A percentile compares a stretch with the other conserved stretches of the same genome.
These are phyloP conservation scores for Helicocarpus griseus DNA, from an alignment of 2,329 filamentous ascomycete genomes.

Conservation along the genomic window DNA sequence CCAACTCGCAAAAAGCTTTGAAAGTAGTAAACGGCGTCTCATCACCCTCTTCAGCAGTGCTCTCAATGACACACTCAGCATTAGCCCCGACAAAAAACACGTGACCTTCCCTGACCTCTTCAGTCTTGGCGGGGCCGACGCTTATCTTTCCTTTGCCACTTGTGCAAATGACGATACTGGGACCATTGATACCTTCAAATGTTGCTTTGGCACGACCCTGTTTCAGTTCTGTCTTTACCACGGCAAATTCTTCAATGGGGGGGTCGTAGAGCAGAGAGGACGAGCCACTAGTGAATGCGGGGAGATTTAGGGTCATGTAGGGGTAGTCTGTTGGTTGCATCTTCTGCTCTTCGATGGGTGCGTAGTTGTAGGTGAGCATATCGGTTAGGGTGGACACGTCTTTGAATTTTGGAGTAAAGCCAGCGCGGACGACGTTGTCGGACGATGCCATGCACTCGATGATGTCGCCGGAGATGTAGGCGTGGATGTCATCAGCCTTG, in stretches of 20 bases:
- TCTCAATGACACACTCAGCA: conserved; percentile 73
- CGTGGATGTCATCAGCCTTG: conserved; percentile 93
- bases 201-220: conserved; percentile 66
- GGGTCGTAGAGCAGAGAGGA: conserved; percentile 75
- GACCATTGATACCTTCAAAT: conserved; percentile 77
- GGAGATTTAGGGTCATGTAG: conserved; percentile 71
- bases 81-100: conserved; percentile 83
- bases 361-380: conserved; percentile 92
- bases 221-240: conserved; percentile 70
- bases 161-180: conserved; percentile 89
- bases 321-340: conserved; percentile 79
- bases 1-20: conserved; percentile 87
- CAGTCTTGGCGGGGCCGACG: conserved; percentile 64
- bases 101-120: conserved; percentile 63
- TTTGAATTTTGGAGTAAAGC: conserved; percentile 98
- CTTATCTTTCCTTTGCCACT: conserved; percentile 71
- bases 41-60: conserved; percentile 36
- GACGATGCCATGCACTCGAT: conserved; percentile 98
- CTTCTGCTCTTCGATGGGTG: conserved; percentile 90
- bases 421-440: conserved; percentile 97
- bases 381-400: conserved; percentile 79
- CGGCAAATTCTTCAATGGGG: conserved; percentile 91
- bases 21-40: conserved; percentile 70
- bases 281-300: conserved; percentile 69
- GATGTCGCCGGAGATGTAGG: conserved; percentile 69